phyloP scores from a whole-genome alignment of 495 filamentous ascomycete genomes.

The Hypoxylon rickii region DNA sequence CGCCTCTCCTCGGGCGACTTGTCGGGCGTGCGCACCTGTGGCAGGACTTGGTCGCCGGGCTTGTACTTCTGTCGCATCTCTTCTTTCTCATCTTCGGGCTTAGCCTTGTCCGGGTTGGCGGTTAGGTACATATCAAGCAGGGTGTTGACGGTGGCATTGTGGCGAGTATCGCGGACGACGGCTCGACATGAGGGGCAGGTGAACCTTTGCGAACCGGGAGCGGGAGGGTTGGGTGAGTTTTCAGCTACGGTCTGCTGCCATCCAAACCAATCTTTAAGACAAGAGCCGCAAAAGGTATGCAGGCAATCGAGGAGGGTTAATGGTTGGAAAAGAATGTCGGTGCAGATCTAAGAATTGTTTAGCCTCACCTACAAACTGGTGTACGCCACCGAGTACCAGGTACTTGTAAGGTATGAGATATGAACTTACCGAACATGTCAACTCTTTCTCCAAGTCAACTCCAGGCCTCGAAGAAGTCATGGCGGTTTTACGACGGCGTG shows the following conservation, averaged over 20 bases:
- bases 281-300: conserved; percentile 95
- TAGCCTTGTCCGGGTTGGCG: conserved; percentile 72
- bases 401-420: background rate
- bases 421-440: conserved; percentile 83
- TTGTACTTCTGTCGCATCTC: conserved; percentile 73
- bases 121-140: conserved; percentile 79
- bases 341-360: conserved; percentile 74
- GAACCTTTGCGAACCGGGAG: conserved; percentile 60
- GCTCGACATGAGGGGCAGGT: conserved; percentile 95
- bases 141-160: conserved; percentile 82
- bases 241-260: conserved; percentile 57
- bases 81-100: conserved; percentile 67
- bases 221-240: conserved; percentile 48
- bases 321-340: conserved; percentile 92
- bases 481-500: conserved; percentile 3
- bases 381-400: background rate
- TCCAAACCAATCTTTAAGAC: conserved; percentile 92
- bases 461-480: conserved; percentile 36
- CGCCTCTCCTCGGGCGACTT: conserved; percentile 51
- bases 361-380: background rate
- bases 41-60: conserved; percentile 76
- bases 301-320: conserved; percentile 96
- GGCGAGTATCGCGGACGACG: conserved; percentile 75
- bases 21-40: conserved; percentile 51
- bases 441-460: conserved; percentile 80